Percentiles rank a stretch among this genome's conserved stretches.
Evolutionary conservation across 805 yeast genomes (phyloP).

Genomic region (Candida mattraensis): DNA sequence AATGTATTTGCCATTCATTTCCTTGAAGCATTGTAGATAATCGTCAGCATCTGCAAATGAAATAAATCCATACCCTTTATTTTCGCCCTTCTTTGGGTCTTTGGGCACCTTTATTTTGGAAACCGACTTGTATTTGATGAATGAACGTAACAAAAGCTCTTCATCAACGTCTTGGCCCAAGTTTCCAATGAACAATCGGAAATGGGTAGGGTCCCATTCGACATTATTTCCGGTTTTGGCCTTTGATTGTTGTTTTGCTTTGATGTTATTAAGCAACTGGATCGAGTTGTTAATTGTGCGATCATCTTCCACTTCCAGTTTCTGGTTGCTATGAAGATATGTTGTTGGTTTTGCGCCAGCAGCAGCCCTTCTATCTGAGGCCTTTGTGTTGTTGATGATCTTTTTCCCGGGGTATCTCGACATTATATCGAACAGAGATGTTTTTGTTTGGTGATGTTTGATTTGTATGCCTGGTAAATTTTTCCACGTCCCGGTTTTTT

Average conservation of each 20-base stretch:
- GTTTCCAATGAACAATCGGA: conserved; percentile 73
- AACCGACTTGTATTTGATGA: conserved; percentile 51
- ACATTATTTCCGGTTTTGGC: conserved; percentile 12
- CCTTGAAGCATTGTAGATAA: conserved; percentile 68
- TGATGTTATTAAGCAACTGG: conserved; percentile 20
- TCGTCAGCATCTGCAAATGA: conserved; percentile 66
- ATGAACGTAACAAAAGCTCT: conserved; percentile 52
- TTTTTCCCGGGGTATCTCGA: conserved; percentile 5
- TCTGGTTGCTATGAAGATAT: conserved; percentile 37
- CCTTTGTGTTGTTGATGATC: conserved; percentile 28
- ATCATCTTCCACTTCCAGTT: conserved; percentile 17
- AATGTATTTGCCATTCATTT: conserved; percentile 73
- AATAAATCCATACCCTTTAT: conserved; percentile 75
- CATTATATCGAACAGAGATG: too few species aligned
- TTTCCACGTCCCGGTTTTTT: too few species aligned
- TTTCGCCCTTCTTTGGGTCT: conserved; percentile 45
- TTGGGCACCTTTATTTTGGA: conserved; percentile 60
- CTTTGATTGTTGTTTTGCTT: conserved; percentile 34
- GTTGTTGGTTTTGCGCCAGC: conserved; percentile 49
- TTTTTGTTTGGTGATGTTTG: too few species aligned
- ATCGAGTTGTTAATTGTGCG: conserved; percentile 17
- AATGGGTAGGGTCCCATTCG: conserved; percentile 72
- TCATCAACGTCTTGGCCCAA: conserved; percentile 67
- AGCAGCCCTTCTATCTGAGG: conserved; percentile 57
- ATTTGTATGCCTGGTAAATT: too few species aligned